phyloP scores from a whole-genome alignment of 2,329 filamentous ascomycete species.

The Alternaria novae-zelandiae region DNA sequence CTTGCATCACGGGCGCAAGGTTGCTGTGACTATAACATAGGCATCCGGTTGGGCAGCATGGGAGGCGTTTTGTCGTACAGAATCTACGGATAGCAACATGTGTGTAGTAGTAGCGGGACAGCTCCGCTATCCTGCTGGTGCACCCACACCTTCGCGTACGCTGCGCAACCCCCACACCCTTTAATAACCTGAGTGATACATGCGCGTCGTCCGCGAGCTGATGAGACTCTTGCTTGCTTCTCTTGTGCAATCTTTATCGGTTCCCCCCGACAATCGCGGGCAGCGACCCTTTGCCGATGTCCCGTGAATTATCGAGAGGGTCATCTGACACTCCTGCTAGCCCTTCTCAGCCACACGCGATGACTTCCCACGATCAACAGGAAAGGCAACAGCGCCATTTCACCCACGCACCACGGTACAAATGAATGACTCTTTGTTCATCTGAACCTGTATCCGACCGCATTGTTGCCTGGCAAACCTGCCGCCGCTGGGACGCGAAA shows the following conservation, averaged over 20 bases:
- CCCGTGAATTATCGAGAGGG: constrained; percentile 16
- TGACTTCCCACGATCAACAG: constrained; percentile 25
- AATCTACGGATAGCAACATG: constrained; percentile 1
- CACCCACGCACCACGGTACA: constrained; percentile 10
- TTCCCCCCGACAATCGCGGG: neutral
- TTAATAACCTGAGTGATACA: neutral
- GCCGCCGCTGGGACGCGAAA: constrained; percentile 20
- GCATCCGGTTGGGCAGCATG: constrained; percentile 7
- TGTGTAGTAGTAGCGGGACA: neutral
- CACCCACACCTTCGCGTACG: neutral
- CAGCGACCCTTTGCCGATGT: neutral
- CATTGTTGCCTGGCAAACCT: constrained; percentile 17
- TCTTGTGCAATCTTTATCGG: constrained; percentile 1
- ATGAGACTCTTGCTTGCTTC: constrained; percentile 2
- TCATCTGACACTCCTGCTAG: constrained; percentile 34
- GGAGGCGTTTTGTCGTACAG: constrained; percentile 14
- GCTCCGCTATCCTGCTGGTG: neutral
- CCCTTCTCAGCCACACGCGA: constrained; percentile 23
- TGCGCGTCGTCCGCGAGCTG: neutral
- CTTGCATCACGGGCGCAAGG: constrained; percentile 10
- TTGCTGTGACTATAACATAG: neutral
- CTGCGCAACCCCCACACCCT: neutral
- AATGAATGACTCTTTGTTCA: neutral
- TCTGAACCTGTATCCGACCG: neutral
- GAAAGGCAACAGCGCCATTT: constrained; percentile 25